Conservation (phyloP, 2,329 filamentous ascomycete genomes). For the Pestalotiopsis sp. region DNA sequence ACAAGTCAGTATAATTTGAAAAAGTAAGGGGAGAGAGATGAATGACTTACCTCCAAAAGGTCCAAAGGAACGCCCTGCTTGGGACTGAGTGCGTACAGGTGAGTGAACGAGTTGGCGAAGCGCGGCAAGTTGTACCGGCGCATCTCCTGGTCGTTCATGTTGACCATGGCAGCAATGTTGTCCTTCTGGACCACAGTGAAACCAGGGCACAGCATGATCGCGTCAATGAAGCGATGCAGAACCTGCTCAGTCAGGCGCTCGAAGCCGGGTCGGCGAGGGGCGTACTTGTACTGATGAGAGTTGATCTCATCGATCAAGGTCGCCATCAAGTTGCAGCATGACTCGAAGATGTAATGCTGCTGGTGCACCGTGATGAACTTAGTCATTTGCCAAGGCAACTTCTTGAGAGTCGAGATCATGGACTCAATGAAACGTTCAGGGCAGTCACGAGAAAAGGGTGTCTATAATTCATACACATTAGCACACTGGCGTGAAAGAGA, state of each 20-base stretch:
- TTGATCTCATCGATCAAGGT: conserved; percentile 35
- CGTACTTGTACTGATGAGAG: not conserved
- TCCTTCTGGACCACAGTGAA: conserved; percentile 66
- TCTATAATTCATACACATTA: conserved; percentile 38
- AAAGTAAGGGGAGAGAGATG: not conserved
- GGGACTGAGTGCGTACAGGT: conserved; percentile 53
- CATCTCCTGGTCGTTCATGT: conserved; percentile 37
- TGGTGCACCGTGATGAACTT: conserved; percentile 60
- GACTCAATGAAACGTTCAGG: conserved; percentile 68
- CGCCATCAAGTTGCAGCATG: conserved; percentile 50
- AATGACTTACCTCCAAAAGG: conserved; percentile 55
- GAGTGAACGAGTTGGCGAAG: conserved; percentile 50
- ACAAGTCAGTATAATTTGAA: conserved; percentile 17
- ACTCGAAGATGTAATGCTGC: conserved; percentile 54
- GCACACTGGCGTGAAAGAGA: not conserved
- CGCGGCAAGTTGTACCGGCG: conserved; percentile 49
- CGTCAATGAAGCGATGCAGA: conserved; percentile 51
- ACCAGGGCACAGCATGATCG: conserved; percentile 60
- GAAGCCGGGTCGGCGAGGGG: conserved; percentile 36
- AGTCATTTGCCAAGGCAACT: conserved; percentile 65
- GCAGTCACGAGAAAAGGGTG: conserved; percentile 61
- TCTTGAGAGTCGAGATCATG: conserved; percentile 63
- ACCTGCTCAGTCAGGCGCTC: conserved; percentile 55
- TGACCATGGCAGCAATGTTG: conserved; percentile 50
- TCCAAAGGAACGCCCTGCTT: conserved; percentile 53